Base-by-base conservation (phyloP, 768 basidiomycete species). In the Mycena filopes region DNA sequence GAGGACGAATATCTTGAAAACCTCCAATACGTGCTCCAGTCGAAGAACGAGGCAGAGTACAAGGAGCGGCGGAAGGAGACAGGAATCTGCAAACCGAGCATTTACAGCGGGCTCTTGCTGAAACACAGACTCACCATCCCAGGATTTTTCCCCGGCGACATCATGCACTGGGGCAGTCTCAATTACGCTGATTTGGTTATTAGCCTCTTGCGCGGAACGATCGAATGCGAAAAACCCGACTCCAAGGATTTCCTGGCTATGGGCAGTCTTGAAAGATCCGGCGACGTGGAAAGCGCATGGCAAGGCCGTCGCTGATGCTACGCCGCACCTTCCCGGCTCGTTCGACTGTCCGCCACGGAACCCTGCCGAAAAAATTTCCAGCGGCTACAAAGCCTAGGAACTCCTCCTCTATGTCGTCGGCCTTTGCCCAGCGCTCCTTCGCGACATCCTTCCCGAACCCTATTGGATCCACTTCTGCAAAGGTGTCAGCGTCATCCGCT, bases 141-240 rank as follows among this genome's bases (percentile, higher is more conserved):
- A 12, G 21, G 26, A 0, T 66, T 67, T 21, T 77, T 76, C 60
- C 47, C 68, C n/a, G 59, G 58, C 2, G 77, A 81, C 41, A 48
- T 71, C 16, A 78, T 79, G 77, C 79, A 80, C 65, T 70, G 74
- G 21, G 45, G 53, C 2, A 29, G 64, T 15, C 57, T 79, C n/a
- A 80, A 79, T 65, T 29, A 73, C 2, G 43, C 75, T 4, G 78
- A 80, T 21, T 65, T 76, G 13, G 29, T 74, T n/a, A 20, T 76
- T 28, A 26, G 43, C 2, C 71, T 78, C 0, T 76, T 72, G 70
- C 73, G 73, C 18, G 68, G 71, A 7, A 55, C 54, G 6, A 12
- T 55, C 9, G 38, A 28, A 10, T 49, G 48, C 29, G 48, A 49
- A 15, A 28, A 28, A n/a, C 48, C 40, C 11, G 10, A 36, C n/a